Evolutionary conservation across 2,329 filamentous ascomycete species (phyloP), one percentile per base, ranked within the genome.

Genomic region (Dothistroma septosporum): DNA sequence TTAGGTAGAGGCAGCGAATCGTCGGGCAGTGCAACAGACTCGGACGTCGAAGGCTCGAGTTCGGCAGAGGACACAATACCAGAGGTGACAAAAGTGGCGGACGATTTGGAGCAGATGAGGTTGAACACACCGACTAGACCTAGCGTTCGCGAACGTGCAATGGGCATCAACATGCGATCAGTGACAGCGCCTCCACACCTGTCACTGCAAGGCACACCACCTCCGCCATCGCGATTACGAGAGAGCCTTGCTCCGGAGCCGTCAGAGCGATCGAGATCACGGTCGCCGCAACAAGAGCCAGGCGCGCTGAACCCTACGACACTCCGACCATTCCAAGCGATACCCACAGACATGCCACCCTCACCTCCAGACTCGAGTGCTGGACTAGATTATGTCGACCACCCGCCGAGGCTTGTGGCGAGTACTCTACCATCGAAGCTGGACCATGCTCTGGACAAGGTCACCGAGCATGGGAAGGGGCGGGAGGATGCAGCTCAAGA

Each of bases 131-230:
- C 67, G 11, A 47, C 61, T 2, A 64, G 61, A 57, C 64, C 64
- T 5, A 63, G 57, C 10, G 66, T 68, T 24, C 60, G 62, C 19
- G 66, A 68, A 56, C 61, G 66, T 48, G 59, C 62, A n/a, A 61
- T 44, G 57, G 58, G 61, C 32, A 58, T 66, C 35, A 57, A 64
- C 22, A 56, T 69, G 65, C 67, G 73, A 28, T 75, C 74, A 19
- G 66, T 75, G 33, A 75, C 73, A 8, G 71, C 70, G 33, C 73
- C 80, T 35, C 72, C 77, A 12, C 75, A 80, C 19, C 68, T 81
- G 16, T 76, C 76, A 7, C 59, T 80, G 7, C 69, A 78, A 44
- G 75, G 77, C 9, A 78, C 79, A 46, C 70, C 79, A 46, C 70
- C 78, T 19, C 76, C 79, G 22, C 77, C 78, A 22, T 73, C 50